These are phyloP conservation scores for Zasmidium cellare DNA, from an alignment of 2,329 filamentous ascomycete genomes.

Conservation along the genomic window DNA sequence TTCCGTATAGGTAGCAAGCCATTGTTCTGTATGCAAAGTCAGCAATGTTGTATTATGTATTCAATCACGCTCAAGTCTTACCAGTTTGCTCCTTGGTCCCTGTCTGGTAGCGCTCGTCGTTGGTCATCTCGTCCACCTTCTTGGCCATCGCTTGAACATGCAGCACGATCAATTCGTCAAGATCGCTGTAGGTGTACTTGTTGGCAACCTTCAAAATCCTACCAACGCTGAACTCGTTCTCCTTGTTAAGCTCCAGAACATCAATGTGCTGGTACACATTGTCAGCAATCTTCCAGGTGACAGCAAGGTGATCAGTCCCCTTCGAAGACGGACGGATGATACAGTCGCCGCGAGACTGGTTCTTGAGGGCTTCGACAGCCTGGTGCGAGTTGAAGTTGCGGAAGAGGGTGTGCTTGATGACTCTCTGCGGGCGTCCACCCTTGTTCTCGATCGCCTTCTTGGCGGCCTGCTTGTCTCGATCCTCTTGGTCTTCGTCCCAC, in stretches of 20 bases:
- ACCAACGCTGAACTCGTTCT: constrained; percentile 93
- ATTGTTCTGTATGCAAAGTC: constrained; percentile 66
- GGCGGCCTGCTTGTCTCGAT: constrained; percentile 76
- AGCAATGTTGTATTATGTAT: constrained; percentile 9
- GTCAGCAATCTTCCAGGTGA: constrained; percentile 98
- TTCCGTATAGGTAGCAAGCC: constrained; percentile 92
- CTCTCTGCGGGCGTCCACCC: constrained; percentile 82
- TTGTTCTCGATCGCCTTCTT: constrained; percentile 76
- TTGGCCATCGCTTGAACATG: constrained; percentile 97
- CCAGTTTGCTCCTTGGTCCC: constrained; percentile 78
- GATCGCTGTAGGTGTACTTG: constrained; percentile 89
- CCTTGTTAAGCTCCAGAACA: constrained; percentile 93
- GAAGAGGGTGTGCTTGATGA: constrained; percentile 98
- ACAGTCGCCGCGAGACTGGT: constrained; percentile 81
- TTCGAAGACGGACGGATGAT: constrained; percentile 95
- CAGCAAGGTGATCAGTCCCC: constrained; percentile 88
- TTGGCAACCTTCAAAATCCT: constrained; percentile 80
- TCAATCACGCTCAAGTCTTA: constrained; percentile 52
- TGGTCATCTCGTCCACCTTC: constrained; percentile 95
- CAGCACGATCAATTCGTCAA: constrained; percentile 95
- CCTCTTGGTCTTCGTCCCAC: constrained; percentile 70
- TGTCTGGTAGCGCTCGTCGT: constrained; percentile 89
- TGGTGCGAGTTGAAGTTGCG: constrained; percentile 88
- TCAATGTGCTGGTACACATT: constrained; percentile 98
- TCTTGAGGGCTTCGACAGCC: constrained; percentile 89